Conservation (phyloP, 345 rosid genomes). For the Turritis glabra region DNA sequence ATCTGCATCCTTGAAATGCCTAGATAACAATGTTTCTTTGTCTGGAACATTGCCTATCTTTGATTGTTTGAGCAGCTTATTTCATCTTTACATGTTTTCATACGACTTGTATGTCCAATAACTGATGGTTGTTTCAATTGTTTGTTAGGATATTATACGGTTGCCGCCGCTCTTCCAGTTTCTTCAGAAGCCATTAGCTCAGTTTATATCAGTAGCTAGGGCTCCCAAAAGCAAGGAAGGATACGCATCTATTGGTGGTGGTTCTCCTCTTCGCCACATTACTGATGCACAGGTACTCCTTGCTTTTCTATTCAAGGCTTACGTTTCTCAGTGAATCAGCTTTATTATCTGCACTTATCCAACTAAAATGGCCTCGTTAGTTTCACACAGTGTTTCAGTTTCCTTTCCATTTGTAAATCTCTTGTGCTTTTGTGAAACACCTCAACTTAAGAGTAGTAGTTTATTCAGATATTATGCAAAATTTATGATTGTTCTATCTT, state of each 20-base stretch:
- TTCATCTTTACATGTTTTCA: not conserved
- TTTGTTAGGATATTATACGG: slow-evolving; percentile 80
- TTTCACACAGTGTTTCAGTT: not conserved
- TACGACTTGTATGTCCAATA: not conserved
- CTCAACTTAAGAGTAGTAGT: slow-evolving; percentile 8
- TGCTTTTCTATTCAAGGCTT: not conserved
- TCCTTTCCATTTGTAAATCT: not conserved
- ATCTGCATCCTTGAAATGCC: not conserved
- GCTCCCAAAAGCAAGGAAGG: slow-evolving; percentile 99
- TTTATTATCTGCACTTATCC: no score
- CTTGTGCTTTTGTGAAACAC: not conserved
- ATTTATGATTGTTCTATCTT: not conserved
- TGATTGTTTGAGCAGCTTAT: not conserved
- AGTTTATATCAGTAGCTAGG: slow-evolving; percentile 80
- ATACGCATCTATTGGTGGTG: slow-evolving; percentile 97
- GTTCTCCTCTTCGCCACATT: slow-evolving; percentile 90
- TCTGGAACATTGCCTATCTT: not conserved
- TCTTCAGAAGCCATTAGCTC: slow-evolving; percentile 96
- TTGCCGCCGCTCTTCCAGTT: slow-evolving; percentile 83
- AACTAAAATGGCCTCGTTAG: not conserved
- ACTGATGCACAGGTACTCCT: slow-evolving; percentile 81
- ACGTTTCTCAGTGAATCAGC: not conserved
- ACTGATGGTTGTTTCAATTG: not conserved
- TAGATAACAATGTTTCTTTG: not conserved
- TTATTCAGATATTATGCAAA: not conserved